Percentiles rank a stretch among this genome's conserved stretches.
Evolutionary conservation across 768 basidiomycete genomes (phyloP).

Genomic region (Leccinum subgranulosum): DNA sequence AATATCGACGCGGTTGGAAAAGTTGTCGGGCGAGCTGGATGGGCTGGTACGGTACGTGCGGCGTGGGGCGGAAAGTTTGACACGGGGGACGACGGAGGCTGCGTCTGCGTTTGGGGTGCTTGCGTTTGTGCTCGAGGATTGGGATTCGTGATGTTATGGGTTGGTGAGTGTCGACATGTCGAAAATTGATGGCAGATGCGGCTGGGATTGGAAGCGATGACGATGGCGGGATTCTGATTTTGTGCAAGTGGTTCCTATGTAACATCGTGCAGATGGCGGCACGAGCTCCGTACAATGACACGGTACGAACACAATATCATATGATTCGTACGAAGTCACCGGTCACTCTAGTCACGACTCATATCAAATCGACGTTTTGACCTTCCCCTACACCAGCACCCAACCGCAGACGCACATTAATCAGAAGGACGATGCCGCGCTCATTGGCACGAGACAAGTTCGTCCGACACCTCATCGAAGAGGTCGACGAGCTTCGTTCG

Average conservation of each 20-base stretch:
- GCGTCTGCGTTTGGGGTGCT: constrained; percentile 66
- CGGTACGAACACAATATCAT: no score
- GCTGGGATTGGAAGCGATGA: neutral
- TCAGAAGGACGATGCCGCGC: neutral
- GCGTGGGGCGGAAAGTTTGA: constrained; percentile 66
- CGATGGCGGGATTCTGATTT: neutral
- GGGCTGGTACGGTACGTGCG: constrained; percentile 63
- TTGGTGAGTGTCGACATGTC: neutral
- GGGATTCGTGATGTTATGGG: constrained; percentile 44
- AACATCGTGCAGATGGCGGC: neutral
- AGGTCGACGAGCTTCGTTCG: neutral
- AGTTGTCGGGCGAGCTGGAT: constrained; percentile 68
- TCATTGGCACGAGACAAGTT: neutral
- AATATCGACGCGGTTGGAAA: constrained; percentile 50
- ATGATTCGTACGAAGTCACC: no score
- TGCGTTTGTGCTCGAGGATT: constrained; percentile 72
- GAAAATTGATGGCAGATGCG: no score
- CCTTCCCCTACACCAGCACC: no score
- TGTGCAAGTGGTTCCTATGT: neutral
- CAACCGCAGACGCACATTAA: neutral
- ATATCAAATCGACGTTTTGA: no score
- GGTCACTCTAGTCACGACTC: no score
- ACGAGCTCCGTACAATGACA: neutral
- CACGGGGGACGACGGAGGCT: constrained; percentile 56
- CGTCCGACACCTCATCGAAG: neutral